Evolutionary conservation across 139 green algal genomes (phyloP).

Genomic region (Coccomyxa sp.): DNA sequence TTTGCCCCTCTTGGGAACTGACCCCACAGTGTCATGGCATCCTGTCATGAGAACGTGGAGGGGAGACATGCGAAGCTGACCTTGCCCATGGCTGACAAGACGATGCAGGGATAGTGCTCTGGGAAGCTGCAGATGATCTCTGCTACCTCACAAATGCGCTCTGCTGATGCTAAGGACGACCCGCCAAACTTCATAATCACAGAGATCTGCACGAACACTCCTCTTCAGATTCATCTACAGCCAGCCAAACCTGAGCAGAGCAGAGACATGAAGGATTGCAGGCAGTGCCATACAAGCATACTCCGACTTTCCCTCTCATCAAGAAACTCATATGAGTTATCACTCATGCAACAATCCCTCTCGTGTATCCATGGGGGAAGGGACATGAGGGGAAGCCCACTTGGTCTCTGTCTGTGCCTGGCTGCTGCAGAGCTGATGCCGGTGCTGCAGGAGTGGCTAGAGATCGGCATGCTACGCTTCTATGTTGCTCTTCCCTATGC

Average conservation of each 20-base stretch:
- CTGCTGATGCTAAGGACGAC: conserved; percentile 84
- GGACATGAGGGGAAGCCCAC: neutral
- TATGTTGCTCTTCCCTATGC: too few species aligned
- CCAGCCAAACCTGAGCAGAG: neutral
- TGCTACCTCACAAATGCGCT: conserved; percentile 91
- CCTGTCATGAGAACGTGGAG: neutral
- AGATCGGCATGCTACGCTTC: too few species aligned
- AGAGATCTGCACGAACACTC: conserved; percentile 54
- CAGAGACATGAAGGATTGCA: neutral
- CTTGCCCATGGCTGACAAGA: conserved; percentile 98
- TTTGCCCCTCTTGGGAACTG: neutral
- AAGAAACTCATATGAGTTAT: neutral
- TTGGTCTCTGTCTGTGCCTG: neutral
- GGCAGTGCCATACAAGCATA: neutral
- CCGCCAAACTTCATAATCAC: conserved; percentile 98
- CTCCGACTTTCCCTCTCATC: neutral
- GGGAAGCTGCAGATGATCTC: conserved; percentile 88
- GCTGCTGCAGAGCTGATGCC: neutral
- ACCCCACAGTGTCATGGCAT: neutral
- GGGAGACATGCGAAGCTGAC: conserved; percentile 15
- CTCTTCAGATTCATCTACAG: too few species aligned
- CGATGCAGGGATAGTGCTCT: conserved; percentile 81
- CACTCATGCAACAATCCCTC: neutral
- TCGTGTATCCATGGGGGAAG: neutral
- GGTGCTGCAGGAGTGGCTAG: too few species aligned